Evolutionary conservation across 1,284 basidiomycete genomes (phyloP).

Genomic region (Coniferiporia weirii): DNA sequence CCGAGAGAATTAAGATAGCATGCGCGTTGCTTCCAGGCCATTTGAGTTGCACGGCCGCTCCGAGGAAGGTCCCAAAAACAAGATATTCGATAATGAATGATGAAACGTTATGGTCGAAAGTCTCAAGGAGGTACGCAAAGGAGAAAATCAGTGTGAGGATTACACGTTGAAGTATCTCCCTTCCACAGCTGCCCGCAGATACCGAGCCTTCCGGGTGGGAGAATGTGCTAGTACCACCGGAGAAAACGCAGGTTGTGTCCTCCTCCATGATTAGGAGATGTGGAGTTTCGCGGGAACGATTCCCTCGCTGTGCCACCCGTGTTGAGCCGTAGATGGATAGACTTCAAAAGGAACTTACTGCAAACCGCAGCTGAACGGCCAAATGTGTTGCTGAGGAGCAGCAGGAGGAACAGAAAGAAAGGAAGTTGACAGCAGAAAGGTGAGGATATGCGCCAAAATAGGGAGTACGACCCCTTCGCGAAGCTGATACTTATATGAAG

Average conservation of each 20-base stretch:
- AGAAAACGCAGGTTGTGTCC: neutral
- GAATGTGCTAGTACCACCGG: neutral
- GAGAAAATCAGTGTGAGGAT: neutral
- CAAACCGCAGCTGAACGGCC: neutral
- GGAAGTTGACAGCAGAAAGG: too few relatives aligned
- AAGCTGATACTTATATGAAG: too few relatives aligned
- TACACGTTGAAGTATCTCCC: neutral
- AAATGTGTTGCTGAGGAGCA: neutral
- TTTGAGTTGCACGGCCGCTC: neutral
- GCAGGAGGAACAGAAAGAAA: conserved; percentile 19
- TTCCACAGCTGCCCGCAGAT: neutral
- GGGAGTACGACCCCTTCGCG: too few relatives aligned
- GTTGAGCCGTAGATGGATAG: neutral
- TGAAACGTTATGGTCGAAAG: neutral
- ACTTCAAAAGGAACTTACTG: neutral
- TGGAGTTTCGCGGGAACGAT: too few relatives aligned
- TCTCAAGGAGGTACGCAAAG: neutral
- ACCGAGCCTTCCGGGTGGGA: neutral
- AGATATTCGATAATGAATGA: neutral
- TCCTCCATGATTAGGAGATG: too few relatives aligned
- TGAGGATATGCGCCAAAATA: too few relatives aligned
- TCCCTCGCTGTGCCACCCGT: neutral
- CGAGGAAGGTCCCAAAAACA: neutral
- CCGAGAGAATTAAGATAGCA: neutral
- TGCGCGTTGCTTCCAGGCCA: neutral